Base-by-base conservation (phyloP, 192 early-diverging fungal genomes). In the Podila verticillata region DNA sequence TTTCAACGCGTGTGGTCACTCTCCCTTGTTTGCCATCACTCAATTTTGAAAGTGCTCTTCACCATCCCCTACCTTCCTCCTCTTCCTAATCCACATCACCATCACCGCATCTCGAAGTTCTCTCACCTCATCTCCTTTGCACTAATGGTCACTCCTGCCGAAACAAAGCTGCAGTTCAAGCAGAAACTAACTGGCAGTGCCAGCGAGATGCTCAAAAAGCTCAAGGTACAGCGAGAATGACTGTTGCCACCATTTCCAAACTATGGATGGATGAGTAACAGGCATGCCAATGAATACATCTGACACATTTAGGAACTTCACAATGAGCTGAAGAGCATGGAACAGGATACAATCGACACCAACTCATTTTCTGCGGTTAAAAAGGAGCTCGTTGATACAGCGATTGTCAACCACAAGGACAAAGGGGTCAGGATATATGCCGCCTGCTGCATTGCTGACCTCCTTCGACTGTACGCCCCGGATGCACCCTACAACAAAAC, bases 401-500 rank as follows among this genome's bases (percentile, higher is more conserved):
- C 90, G 20, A 81, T 99, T 47, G 61, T 94, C 13, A 68, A 79
- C 35, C 94, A 98, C 84, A 94, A 92, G 58, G 95, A 98, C 75
- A 87, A 91, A 49, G 92, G 91, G 20, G 92, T 98, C 20, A 86
- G 86, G 32, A 88, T 90, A 26, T 89, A 91, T 26, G 86, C 88
- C 0, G 90, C 95, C 5, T 96, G 95, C 81, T 98, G 96, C 81
- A 85, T 98, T 44, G 94, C 96, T 1, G 98, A 99, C 70, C 84
- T 98, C 1, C 88, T 99, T 39, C 88, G 96, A 24, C 84, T 99
- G 12, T 96, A 93, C 80, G 98, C 98, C 17, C 97, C 97, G 12
- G 95, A 97, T 63, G 93, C 95, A 6, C 97, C 97, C 12, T 98
- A 97, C 82, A 88, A 67, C 51, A 89, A 92, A 58, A 78, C 77